Conservation (phyloP, 1,284 basidiomycete species). For the Ceratobasidium sp. region DNA sequence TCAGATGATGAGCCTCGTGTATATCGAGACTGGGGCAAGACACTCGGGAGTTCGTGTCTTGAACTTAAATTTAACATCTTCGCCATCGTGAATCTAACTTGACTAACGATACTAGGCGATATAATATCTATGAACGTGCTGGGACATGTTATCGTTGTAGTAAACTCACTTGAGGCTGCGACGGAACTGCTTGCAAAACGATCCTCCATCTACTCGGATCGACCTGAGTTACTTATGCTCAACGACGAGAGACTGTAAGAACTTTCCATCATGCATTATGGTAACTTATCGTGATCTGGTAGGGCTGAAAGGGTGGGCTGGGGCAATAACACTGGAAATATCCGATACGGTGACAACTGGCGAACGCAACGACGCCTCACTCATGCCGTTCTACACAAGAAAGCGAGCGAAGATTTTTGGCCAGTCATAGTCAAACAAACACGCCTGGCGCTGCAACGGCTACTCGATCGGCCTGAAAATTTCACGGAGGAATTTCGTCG, state of each 20-base stretch:
- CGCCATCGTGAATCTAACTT: background rate
- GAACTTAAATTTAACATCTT: background rate
- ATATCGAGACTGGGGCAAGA: constrained; percentile 31
- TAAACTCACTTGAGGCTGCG: constrained; percentile 46
- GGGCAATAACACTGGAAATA: constrained; percentile 18
- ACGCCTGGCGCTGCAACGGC: constrained; percentile 11
- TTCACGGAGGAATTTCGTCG: constrained; percentile 33
- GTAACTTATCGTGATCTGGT: background rate
- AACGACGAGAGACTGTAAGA: constrained; percentile 22
- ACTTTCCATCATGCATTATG: background rate
- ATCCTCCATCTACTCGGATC: constrained; percentile 46
- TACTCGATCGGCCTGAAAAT: constrained; percentile 27
- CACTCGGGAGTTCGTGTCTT: constrained; percentile 8
- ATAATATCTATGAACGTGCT: constrained; percentile 34
- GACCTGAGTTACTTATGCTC: constrained; percentile 39
- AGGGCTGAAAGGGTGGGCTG: constrained; percentile 30
- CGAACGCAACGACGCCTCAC: constrained; percentile 27
- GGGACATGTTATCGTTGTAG: constrained; percentile 41
- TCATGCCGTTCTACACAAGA: constrained; percentile 21
- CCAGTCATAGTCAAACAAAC: constrained; percentile 25
- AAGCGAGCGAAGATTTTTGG: constrained; percentile 36
- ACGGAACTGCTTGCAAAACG: constrained; percentile 47
- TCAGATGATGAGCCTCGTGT: constrained; percentile 29
- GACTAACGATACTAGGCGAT: constrained; percentile 12
- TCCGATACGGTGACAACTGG: constrained; percentile 30